These are phyloP conservation scores for Sporothrix euskadiensis DNA, from an alignment of 2,329 filamentous ascomycete species.

Conservation along the genomic window DNA sequence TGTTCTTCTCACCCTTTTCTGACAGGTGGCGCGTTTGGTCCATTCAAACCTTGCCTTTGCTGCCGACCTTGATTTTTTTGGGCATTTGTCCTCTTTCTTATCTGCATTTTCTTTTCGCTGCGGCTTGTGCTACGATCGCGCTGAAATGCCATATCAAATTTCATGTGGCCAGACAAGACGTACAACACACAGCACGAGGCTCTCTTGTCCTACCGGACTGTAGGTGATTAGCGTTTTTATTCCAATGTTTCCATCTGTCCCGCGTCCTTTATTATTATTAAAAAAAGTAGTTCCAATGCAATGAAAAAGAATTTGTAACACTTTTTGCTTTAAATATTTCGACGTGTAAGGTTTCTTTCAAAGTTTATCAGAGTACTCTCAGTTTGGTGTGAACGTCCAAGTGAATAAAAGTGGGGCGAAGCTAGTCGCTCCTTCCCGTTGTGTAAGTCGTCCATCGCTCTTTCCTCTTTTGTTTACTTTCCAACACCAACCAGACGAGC, in stretches of 20 bases:
- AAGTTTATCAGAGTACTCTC: background rate
- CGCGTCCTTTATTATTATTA: background rate
- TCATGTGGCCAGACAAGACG: background rate
- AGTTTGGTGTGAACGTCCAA: background rate
- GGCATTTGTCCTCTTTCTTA: too few species aligned
- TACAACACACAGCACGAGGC: background rate
- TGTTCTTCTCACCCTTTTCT: slow-evolving; percentile 20
- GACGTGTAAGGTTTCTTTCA: background rate
- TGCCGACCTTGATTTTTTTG: too few species aligned
- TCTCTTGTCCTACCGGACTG: background rate
- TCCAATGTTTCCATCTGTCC: background rate
- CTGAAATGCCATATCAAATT: background rate
- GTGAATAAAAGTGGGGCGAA: background rate
- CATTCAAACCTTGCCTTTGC: background rate
- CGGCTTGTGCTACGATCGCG: background rate
- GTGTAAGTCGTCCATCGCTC: slow-evolving; percentile 10
- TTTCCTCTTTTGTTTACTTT: slow-evolving; percentile 14
- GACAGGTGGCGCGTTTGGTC: slow-evolving; percentile 11
- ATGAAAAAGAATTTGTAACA: background rate
- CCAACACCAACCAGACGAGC: background rate
- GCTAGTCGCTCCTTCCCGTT: slow-evolving; percentile 6
- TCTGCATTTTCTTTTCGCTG: background rate
- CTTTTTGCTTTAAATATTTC: background rate
- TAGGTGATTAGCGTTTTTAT: background rate
- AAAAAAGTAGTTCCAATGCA: background rate